phyloP scores from a whole-genome alignment of 352 stramenopile genomes.

The Phytophthora aleatoria region DNA sequence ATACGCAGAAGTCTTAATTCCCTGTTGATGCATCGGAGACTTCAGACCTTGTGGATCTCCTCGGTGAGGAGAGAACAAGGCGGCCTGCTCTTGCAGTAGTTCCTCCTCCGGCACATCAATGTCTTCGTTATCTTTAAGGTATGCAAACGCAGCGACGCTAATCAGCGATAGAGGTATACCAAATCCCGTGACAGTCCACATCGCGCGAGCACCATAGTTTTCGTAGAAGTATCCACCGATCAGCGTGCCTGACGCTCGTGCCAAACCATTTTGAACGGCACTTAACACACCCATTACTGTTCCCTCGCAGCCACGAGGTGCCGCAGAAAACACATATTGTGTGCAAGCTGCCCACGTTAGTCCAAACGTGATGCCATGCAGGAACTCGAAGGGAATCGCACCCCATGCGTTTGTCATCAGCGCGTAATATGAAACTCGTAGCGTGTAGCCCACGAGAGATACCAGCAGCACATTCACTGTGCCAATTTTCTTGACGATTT shows the following conservation, averaged over 20 bases:
- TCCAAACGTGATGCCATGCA: constrained; percentile 76
- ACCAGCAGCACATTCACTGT: constrained; percentile 71
- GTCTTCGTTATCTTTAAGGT: constrained; percentile 53
- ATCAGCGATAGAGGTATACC: constrained; percentile 66
- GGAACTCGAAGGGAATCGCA: constrained; percentile 77
- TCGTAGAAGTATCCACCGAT: constrained; percentile 81
- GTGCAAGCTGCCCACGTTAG: constrained; percentile 71
- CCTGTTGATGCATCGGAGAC: constrained; percentile 18
- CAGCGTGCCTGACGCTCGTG: constrained; percentile 59
- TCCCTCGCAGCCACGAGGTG: constrained; percentile 59
- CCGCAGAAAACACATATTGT: constrained; percentile 69
- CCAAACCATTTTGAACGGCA: constrained; percentile 71
- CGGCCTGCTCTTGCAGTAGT: constrained; percentile 20
- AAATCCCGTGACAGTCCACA: constrained; percentile 70
- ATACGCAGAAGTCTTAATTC: constrained; percentile 18
- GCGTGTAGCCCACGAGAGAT: constrained; percentile 61
- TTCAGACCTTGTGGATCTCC: constrained; percentile 28
- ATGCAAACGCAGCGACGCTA: constrained; percentile 61
- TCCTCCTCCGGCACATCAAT: constrained; percentile 16
- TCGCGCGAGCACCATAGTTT: constrained; percentile 58
- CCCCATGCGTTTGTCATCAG: constrained; percentile 79
- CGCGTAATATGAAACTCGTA: constrained; percentile 69
- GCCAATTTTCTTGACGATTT: constrained; percentile 67
- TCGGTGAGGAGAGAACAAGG: constrained; percentile 31
- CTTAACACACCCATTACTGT: constrained; percentile 78